Percentiles rank a stretch among this genome's conserved stretches.
Conservation (phyloP, 2,329 filamentous ascomycete genomes). For the Dothistroma septosporum region DNA sequence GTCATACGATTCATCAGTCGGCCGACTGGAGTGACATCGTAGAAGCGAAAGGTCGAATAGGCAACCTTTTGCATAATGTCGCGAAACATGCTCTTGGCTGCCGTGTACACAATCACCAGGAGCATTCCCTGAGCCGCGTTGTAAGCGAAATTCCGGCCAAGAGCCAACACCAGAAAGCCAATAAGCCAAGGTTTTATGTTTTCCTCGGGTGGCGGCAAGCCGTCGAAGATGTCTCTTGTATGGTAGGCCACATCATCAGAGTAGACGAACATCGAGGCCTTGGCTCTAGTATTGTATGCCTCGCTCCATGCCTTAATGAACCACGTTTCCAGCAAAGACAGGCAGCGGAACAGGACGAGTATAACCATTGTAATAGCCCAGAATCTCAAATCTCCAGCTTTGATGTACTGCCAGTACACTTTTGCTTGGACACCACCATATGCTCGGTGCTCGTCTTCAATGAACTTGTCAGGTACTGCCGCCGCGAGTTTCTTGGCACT, state of each 20-base stretch:
- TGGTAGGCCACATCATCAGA: constrained; percentile 13
- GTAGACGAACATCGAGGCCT: constrained; percentile 15
- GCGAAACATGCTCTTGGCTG: constrained; percentile 70
- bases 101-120: constrained; percentile 72
- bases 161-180: constrained; percentile 63
- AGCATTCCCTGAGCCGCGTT: constrained; percentile 63
- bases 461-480: constrained; percentile 67
- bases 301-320: constrained; percentile 87
- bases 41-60: constrained; percentile 80
- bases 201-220: constrained; percentile 61
- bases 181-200: constrained; percentile 72
- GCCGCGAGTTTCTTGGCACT: constrained; percentile 45
- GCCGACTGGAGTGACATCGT: constrained; percentile 84
- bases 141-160: constrained; percentile 56
- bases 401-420: constrained; percentile 83
- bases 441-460: constrained; percentile 70
- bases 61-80: constrained; percentile 69
- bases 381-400: constrained; percentile 69
- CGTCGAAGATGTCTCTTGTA: constrained; percentile 40
- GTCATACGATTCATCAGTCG: constrained; percentile 89
- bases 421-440: constrained; percentile 69
- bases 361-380: constrained; percentile 64
- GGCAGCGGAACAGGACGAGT: constrained; percentile 60
- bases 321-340: constrained; percentile 66
- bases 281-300: constrained; percentile 51